Evolutionary conservation across 2,329 filamentous ascomycete genomes (phyloP).

Genomic region (Penicillium corylophilum): DNA sequence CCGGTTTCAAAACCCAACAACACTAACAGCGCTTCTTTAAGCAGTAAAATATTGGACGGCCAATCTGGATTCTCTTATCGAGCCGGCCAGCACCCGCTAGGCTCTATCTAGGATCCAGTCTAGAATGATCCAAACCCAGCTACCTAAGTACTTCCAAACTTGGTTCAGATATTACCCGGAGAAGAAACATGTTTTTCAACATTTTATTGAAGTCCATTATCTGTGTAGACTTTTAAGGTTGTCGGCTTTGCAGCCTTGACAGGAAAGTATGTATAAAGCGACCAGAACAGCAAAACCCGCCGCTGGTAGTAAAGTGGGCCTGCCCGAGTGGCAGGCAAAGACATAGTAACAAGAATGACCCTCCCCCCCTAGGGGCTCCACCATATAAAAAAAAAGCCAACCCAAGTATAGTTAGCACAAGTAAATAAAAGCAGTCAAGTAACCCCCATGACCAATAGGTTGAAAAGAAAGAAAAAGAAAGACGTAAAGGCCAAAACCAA

Average conservation of each 20-base stretch:
- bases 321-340: neutral
- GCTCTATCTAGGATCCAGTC: too few species aligned
- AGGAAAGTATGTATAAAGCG: neutral
- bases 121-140: too few species aligned
- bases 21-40: too few species aligned
- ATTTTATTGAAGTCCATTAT: neutral
- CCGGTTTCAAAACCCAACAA: too few species aligned
- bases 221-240: neutral
- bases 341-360: neutral
- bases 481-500: neutral
- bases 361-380: neutral
- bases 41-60: too few species aligned
- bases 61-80: too few species aligned
- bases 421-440: neutral
- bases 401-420: neutral
- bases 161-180: neutral
- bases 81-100: too few species aligned
- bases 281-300: neutral
- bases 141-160: too few species aligned
- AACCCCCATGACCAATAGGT: neutral
- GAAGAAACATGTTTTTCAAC: neutral
- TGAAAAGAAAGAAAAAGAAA: neutral
- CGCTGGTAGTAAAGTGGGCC: neutral
- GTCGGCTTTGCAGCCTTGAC: too few species aligned
- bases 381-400: neutral